Base-by-base conservation (phyloP, 805 yeast genomes). In the Yarrowia yakushimensis region DNA sequence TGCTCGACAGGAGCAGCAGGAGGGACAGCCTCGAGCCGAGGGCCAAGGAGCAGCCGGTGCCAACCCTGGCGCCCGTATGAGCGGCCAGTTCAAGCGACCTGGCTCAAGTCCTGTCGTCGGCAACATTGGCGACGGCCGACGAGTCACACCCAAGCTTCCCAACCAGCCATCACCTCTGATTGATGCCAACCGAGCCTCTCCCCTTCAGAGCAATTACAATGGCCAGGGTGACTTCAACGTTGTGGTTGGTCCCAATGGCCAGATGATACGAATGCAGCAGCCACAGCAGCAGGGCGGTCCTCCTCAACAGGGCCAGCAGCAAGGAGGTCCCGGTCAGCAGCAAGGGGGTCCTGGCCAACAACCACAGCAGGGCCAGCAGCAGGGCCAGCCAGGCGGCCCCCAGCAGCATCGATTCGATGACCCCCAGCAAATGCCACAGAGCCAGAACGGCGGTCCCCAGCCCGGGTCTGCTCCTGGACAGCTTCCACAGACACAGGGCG, bases 1-100 rank as follows among this genome's bases (percentile, higher is more conserved):
- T n/a, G 74, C 76, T 15, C 69, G 74, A n/a, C 76, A 73, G 62
- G 74, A 73, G 50, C 75, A 72, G 46, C 73, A 72, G 66, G 71
- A 67, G 34, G 66, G 66, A 15, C 63, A 50, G 45, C 62, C 55
- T 13, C 62, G 63, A 5, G 62, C 55, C 18, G 64, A 55, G 18
- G 41, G 48, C 43, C 64, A 33, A 18, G 60, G 37, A n/a, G 46
- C 59, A 9, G 39, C 63, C 2, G 57, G 60, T 6, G 33, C 54
- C 13, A 50, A 64, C 18, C 41, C 55, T 30, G 43, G 30, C 2
- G 42, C 36, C 11, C 63, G 59, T 1, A 57, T 62, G 39, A 39
- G 37, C 23, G 46, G 48, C 18, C 61, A 55, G 30, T 55, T 55
- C 48, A 55, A 55, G 61, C 48, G 61, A 2, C 61, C 61, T 10